Conservation (phyloP, 495 filamentous ascomycete genomes). For the Stereocaulon alpinum region DNA sequence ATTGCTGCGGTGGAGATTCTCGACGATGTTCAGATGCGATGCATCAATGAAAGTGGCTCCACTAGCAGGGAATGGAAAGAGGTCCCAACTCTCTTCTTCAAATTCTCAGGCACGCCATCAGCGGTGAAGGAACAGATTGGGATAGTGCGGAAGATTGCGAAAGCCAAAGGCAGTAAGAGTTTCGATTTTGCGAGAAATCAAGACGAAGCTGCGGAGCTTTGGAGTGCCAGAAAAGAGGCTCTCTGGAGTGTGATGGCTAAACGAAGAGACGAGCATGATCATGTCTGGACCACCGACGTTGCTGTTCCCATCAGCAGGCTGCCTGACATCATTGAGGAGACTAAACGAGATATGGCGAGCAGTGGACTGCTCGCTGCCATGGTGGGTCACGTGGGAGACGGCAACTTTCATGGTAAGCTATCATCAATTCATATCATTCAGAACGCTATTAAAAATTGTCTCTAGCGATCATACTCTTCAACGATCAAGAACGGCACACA, state of each 20-base stretch:
- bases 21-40: conserved; percentile 74
- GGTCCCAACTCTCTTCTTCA: conserved; percentile 73
- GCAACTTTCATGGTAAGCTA: conserved; percentile 65
- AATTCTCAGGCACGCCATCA: conserved; percentile 63
- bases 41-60: conserved; percentile 61
- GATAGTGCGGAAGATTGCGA: conserved; percentile 54
- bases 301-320: conserved; percentile 67
- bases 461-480: conserved; percentile 61
- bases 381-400: conserved; percentile 75
- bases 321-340: conserved; percentile 68
- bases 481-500: conserved; percentile 48
- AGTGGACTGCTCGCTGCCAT: conserved; percentile 61
- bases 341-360: conserved; percentile 57
- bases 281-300: conserved; percentile 77
- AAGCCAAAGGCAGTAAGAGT: conserved; percentile 43
- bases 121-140: conserved; percentile 58
- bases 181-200: conserved; percentile 65
- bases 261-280: conserved; percentile 49
- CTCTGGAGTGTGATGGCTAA: conserved; percentile 69
- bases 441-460: no score
- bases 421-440: no score
- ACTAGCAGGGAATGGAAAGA: conserved; percentile 66
- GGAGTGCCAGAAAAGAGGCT: conserved; percentile 66
- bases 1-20: conserved; percentile 76
- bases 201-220: conserved; percentile 59